Base-by-base conservation (phyloP, 83 land plant species). In the Picea abies region DNA sequence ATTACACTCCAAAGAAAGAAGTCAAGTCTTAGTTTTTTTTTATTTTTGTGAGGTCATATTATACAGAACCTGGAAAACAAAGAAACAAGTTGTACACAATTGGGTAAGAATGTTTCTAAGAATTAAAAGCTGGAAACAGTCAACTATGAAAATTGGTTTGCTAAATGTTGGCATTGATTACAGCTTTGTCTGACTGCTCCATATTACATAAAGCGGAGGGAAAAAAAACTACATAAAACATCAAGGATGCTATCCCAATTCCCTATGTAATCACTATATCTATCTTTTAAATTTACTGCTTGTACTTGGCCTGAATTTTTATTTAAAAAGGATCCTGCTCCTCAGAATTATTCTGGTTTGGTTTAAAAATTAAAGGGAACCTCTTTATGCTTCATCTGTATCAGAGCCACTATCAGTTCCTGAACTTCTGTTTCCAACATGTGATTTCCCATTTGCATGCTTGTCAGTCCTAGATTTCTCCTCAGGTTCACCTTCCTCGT, bases 401-500 rank as follows among this genome's bases (percentile, higher is more conserved):
- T 73, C 77, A 47, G 77, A 73, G 0, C 77, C 77, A 73, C 77
- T 73, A 44, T 73, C 77, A 47, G 56, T 73, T n/a, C 52, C 77
- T 73, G 58, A 73, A 73, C 58, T 73, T 73, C 77, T 73, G 26
- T 73, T 73, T 73, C 47, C 60, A 41, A 73, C 26, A 73, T 73
- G 77, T 47, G 58, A 73, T 73, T 73, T 76, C 44, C 79, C 84
- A 82, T 70, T 68, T 82, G 76, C 79, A 47, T 61, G 77, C 52
- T 73, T 73, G 19, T 47, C 77, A 73, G 58, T 73, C 81, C 84
- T 86, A 9, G 88, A 23, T 63, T 84, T 83, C 52, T 80, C 79
- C 78, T 79, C 75, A 16, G 63, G 25, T 41, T 81, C 92, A n/a
- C 89, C 92, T 15, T 90, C 96, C 20, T 95, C 96, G 60, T 95